These are phyloP conservation scores for Suillus brevipes DNA, from an alignment of 768 basidiomycete genomes.

Conservation along the genomic window DNA sequence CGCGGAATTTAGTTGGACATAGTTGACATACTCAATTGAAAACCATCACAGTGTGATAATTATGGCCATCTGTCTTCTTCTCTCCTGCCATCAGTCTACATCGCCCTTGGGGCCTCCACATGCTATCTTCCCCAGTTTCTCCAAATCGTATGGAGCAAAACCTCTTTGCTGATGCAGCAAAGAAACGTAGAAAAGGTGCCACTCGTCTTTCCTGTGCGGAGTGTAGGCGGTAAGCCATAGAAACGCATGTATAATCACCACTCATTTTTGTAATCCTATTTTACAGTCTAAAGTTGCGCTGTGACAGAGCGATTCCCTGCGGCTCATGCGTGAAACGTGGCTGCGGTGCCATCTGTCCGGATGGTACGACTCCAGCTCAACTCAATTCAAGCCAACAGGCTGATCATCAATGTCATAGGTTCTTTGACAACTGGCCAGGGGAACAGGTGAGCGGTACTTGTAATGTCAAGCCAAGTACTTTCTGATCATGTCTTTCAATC, in stretches of 20 bases:
- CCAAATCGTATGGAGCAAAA: conserved; percentile 23
- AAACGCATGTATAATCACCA: conserved; percentile 2
- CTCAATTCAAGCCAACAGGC: conserved; percentile 16
- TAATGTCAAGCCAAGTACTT: background rate
- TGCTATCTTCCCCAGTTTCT: conserved; percentile 6
- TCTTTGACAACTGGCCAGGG: conserved; percentile 82
- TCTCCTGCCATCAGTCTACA: conserved; percentile 37
- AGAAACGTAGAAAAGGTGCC: conserved; percentile 70
- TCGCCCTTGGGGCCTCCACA: conserved; percentile 20
- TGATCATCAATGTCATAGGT: conserved; percentile 42
- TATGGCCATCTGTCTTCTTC: conserved; percentile 21
- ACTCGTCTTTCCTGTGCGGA: conserved; percentile 80
- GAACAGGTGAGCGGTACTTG: conserved; percentile 53
- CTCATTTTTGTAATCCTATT: background rate
- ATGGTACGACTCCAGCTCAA: conserved; percentile 47
- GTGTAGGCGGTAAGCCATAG: conserved; percentile 59
- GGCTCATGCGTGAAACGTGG: conserved; percentile 80
- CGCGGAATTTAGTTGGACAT: conserved; percentile 6
- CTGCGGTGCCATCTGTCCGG: conserved; percentile 80
- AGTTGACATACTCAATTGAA: background rate
- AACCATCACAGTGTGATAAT: conserved; percentile 13
- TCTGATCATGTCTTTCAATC: conserved; percentile 9
- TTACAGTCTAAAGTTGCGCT: conserved; percentile 39
- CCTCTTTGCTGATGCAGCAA: conserved; percentile 37
- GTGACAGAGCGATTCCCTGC: conserved; percentile 77